Evolutionary conservation across 169 alveolate species (phyloP).

Genomic region (Cryptosporidium canis): DNA sequence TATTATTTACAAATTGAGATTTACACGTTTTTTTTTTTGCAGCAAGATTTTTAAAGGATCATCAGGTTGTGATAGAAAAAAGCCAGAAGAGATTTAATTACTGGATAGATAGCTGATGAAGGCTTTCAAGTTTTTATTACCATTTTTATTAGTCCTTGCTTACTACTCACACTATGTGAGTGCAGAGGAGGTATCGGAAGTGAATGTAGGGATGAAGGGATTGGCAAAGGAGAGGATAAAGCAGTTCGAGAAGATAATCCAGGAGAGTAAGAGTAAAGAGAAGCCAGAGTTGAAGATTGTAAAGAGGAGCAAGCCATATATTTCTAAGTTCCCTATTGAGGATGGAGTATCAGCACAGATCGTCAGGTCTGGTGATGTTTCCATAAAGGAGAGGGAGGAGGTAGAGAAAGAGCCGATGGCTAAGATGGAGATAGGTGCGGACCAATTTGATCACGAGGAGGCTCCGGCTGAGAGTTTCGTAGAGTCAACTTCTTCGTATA

Average conservation of each 20-base stretch:
- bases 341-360: background rate
- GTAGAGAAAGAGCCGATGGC: background rate
- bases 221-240: slow-evolving; percentile 23
- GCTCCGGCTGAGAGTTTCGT: background rate
- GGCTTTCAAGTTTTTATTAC: background rate
- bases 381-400: background rate
- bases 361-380: background rate
- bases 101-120: background rate
- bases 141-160: background rate
- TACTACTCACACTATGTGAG: background rate
- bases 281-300: background rate
- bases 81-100: background rate
- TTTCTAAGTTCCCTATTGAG: background rate
- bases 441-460: background rate
- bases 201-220: slow-evolving; percentile 3
- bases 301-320: slow-evolving; percentile 32
- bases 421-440: background rate
- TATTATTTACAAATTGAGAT: background rate
- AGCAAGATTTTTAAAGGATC: background rate
- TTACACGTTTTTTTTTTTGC: background rate
- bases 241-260: slow-evolving; percentile 39
- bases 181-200: background rate
- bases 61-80: background rate
- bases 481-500: background rate
- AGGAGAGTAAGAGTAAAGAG: background rate